A percentile compares a stretch with the other conserved stretches of the same genome.
phyloP scores from a whole-genome alignment of 2,329 filamentous ascomycete genomes.

The Calonectria fujianensis region DNA sequence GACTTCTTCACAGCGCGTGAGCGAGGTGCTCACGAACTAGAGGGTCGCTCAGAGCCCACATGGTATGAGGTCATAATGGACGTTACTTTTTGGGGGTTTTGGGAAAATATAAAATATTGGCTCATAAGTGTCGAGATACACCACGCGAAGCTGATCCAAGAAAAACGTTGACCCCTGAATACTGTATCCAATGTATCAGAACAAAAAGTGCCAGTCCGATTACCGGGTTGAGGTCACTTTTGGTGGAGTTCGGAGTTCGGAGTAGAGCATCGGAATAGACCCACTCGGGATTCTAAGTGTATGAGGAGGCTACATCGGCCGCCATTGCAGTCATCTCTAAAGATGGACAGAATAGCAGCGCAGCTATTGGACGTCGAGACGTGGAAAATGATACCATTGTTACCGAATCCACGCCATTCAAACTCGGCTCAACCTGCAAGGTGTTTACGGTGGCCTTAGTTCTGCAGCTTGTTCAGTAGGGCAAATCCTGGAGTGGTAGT shows the following conservation, averaged over 20 bases:
- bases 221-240: not conserved
- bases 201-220: not conserved
- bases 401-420: constrained; percentile 11
- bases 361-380: not conserved
- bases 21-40: not conserved
- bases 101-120: not conserved
- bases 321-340: constrained; percentile 30
- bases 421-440: no score
- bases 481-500: constrained; percentile 5
- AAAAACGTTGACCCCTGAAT: not conserved
- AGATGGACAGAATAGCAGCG: constrained; percentile 6
- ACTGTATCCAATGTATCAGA: not conserved
- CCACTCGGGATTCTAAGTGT: not conserved
- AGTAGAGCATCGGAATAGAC: not conserved
- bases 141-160: not conserved
- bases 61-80: not conserved
- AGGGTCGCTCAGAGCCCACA: not conserved
- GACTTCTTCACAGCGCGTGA: not conserved
- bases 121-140: not conserved
- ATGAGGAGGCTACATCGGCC: constrained; percentile 1
- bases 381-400: constrained; percentile 8
- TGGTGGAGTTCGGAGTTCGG: constrained; percentile 6
- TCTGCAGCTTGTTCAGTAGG: not conserved
- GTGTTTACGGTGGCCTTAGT: no score
- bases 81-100: not conserved